Evolutionary conservation across 345 rosid species (phyloP), one percentile per base, ranked within the genome.

Genomic region (Raphanus raphanistrum): DNA sequence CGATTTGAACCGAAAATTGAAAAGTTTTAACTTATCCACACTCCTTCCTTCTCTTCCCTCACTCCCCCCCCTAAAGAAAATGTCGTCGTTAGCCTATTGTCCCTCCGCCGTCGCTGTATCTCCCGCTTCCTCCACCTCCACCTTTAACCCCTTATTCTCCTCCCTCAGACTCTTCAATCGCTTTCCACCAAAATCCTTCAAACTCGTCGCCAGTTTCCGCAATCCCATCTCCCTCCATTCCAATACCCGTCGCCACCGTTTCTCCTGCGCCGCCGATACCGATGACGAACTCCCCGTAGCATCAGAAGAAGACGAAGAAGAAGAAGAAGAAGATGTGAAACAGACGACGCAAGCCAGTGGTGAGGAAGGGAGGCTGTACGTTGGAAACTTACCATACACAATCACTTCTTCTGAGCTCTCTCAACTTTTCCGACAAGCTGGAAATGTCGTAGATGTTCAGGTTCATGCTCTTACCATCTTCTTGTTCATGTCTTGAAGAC

Each of bases 331-430:
- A 29, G 86, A 72, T 36, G 83, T n/a, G 29, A 67, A 63, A 35
- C 79, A 73, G 69, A 74, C 35, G 12, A 54, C 84, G 64, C 71
- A 70, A 70, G 72, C 82, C 5, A 80, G 80, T 13, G 79, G 75
- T 36, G 92, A 85, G 55, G 88, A 81, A 59, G 93, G 89, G 68
- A 88, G 90, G 80, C 73, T 92, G n/a, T 94, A 87, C 76, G 88
- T 94, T 2, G 98, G 98, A 33, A 92, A 90, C 48, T 84, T 92
- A 72, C 94, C 97, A 4, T 94, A 88, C 82, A 74, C 91, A 45
- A 86, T 84, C 87, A 90, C 85, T 76, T 80, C 96, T 66, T 74
- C 86, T 3, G 88, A 90, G 71, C 84, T 92, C 79, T 50, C 87
- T 4, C 90, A 88, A 79, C 31, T 82, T 68, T 92, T 95, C 29